These are phyloP conservation scores for Fusarium vanettenii DNA, from an alignment of 2,329 filamentous ascomycete species.

Conservation along the genomic window DNA sequence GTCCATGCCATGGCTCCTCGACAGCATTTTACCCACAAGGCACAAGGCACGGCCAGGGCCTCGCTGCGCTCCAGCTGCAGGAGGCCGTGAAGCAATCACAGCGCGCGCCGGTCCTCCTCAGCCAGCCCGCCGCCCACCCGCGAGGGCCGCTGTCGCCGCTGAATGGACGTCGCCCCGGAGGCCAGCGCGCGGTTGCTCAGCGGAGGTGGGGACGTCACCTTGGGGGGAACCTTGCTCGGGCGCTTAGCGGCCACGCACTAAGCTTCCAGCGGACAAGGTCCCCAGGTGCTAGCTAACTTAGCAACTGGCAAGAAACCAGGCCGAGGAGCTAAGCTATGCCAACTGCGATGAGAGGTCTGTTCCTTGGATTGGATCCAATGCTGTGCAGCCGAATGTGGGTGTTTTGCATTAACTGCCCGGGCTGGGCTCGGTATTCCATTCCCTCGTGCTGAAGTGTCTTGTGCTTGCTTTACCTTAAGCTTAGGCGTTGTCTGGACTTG, in stretches of 20 bases:
- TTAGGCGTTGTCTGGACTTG: background rate
- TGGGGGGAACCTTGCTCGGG: conserved; percentile 39
- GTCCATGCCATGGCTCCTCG: conserved; percentile 5
- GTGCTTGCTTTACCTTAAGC: background rate
- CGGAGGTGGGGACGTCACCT: conserved; percentile 42
- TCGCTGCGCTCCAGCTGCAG: conserved; percentile 13
- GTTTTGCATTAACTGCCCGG: conserved; percentile 36
- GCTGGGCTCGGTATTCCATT: conserved; percentile 12
- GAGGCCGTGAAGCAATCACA: conserved; percentile 36
- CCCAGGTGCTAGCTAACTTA: background rate
- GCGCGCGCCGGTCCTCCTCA: conserved; percentile 36
- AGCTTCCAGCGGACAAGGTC: conserved; percentile 10
- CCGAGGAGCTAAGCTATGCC: conserved; percentile 17
- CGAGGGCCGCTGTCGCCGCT: conserved; percentile 31
- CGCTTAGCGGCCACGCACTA: conserved; percentile 38
- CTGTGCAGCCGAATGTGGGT: conserved; percentile 36
- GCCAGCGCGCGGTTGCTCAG: conserved; percentile 43
- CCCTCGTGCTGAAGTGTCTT: background rate
- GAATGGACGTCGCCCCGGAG: conserved; percentile 40
- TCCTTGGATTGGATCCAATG: conserved; percentile 33
- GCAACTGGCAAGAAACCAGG: conserved; percentile 2
- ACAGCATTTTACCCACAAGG: conserved; percentile 28
- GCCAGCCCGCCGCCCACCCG: conserved; percentile 34
- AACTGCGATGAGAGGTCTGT: conserved; percentile 25
- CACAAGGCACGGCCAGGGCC: conserved; percentile 30